A percentile compares a stretch with the other conserved stretches of the same genome.
Conservation (phyloP, 805 yeast species). For the Spencermartinsiella europaea region DNA sequence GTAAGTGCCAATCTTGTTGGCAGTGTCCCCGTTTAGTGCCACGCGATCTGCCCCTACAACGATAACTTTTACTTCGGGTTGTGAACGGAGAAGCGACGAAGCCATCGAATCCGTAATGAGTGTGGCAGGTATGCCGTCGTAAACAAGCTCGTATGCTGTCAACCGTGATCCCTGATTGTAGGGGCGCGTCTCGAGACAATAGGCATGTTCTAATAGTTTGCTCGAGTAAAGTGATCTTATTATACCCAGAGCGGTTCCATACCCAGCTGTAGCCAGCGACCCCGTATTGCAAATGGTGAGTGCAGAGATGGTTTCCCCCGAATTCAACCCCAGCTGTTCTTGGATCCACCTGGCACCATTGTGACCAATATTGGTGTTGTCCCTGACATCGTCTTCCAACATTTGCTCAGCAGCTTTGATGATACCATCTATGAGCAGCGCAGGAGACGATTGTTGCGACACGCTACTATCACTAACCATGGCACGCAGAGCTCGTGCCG, state of each 20-base stretch:
- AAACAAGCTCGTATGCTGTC: constrained; percentile 84
- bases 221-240: constrained; percentile 59
- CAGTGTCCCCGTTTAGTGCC: constrained; percentile 90
- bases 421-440: constrained; percentile 33
- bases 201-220: constrained; percentile 62
- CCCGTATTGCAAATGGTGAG: constrained; percentile 96
- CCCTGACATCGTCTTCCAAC: constrained; percentile 70
- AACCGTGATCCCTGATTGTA: constrained; percentile 94
- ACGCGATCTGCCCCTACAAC: constrained; percentile 96
- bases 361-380: constrained; percentile 72
- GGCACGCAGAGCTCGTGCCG: constrained; percentile 48
- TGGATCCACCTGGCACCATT: constrained; percentile 71
- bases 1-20: constrained; percentile 93
- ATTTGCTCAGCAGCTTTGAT: constrained; percentile 40
- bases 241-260: constrained; percentile 94
- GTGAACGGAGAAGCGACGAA: constrained; percentile 57
- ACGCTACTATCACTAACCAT: constrained; percentile 23
- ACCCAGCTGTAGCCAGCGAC: constrained; percentile 93
- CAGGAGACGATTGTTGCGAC: constrained; percentile 10
- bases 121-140: constrained; percentile 83
- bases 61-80: constrained; percentile 74
- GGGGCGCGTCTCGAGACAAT: constrained; percentile 91
- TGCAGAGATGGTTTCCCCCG: constrained; percentile 54
- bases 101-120: constrained; percentile 90
- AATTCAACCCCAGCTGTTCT: constrained; percentile 39